Conservation (phyloP, 2,329 filamentous ascomycete genomes). For the Sarocladium oryzae region DNA sequence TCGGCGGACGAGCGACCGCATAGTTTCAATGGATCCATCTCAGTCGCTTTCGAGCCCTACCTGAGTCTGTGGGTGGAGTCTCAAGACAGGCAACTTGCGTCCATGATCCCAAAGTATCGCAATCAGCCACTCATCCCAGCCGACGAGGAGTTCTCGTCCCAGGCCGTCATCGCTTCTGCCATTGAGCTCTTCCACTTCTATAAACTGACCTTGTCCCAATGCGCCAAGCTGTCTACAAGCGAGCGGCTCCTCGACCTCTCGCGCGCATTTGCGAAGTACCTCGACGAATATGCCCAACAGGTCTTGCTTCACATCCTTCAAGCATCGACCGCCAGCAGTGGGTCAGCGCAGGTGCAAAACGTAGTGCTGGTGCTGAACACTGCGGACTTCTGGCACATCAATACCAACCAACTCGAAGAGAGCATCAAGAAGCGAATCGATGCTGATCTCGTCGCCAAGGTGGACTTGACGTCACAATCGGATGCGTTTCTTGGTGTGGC, state of each 20-base stretch:
- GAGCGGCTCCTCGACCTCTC: conserved; percentile 78
- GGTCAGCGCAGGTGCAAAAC: conserved; percentile 56
- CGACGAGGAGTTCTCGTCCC: conserved; percentile 88
- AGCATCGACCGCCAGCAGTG: conserved; percentile 38
- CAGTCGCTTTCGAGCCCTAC: conserved; percentile 95
- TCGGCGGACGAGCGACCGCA: conserved; percentile 70
- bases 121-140: conserved; percentile 69
- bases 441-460: conserved; percentile 62
- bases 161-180: conserved; percentile 85
- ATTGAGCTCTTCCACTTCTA: conserved; percentile 98
- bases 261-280: conserved; percentile 80
- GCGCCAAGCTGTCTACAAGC: conserved; percentile 92
- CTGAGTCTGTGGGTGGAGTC: conserved; percentile 95
- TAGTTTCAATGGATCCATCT: conserved; percentile 84
- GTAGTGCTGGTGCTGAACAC: conserved; percentile 87
- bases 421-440: conserved; percentile 91
- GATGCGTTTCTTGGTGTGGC: conserved; percentile 95
- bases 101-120: conserved; percentile 82
- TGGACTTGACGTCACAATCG: conserved; percentile 88
- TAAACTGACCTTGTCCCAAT: conserved; percentile 85
- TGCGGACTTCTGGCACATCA: conserved; percentile 93
- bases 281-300: conserved; percentile 93
- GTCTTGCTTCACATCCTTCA: conserved; percentile 71
- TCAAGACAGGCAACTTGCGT: conserved; percentile 80
- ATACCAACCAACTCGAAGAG: conserved; percentile 88